phyloP scores from a whole-genome alignment of 805 yeast species.

The Dipodascus geniculatus region DNA sequence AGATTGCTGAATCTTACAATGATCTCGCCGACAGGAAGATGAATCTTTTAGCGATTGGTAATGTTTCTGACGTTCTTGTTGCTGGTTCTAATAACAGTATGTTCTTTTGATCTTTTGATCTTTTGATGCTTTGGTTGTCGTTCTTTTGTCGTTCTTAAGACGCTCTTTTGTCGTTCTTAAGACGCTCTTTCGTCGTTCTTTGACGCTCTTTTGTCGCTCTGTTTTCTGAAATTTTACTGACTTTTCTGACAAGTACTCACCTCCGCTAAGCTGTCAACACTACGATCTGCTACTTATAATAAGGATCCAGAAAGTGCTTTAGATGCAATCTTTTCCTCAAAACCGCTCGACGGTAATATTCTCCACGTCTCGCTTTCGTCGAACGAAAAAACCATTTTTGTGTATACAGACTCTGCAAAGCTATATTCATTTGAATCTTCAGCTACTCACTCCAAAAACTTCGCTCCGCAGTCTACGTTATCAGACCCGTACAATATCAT shows the following conservation, averaged over 20 bases:
- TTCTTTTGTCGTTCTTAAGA: too few relatives aligned
- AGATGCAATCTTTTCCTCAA: neutral
- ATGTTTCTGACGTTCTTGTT: slow-evolving; percentile 15
- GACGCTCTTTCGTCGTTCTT: too few relatives aligned
- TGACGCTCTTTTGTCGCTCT: too few relatives aligned
- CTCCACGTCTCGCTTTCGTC: slow-evolving; percentile 2
- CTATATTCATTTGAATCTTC: slow-evolving; percentile 9
- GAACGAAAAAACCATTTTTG: slow-evolving; percentile 10
- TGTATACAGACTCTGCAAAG: slow-evolving; percentile 18
- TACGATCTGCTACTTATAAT: slow-evolving; percentile 11
- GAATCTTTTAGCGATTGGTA: slow-evolving; percentile 18
- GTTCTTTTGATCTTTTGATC: neutral
- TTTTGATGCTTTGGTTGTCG: neutral
- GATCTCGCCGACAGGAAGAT: slow-evolving; percentile 9
- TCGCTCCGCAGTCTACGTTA: slow-evolving; percentile 1
- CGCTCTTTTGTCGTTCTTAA: too few relatives aligned
- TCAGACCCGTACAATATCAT: neutral
- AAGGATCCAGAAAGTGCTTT: slow-evolving; percentile 5
- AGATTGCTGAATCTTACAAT: slow-evolving; percentile 8
- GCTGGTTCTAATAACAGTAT: slow-evolving; percentile 15
- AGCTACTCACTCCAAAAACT: slow-evolving; percentile 10
- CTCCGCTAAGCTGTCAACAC: slow-evolving; percentile 12
- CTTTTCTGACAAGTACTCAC: too few relatives aligned
- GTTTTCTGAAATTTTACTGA: too few relatives aligned
- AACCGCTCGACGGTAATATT: neutral